Evolutionary conservation across 2,329 filamentous ascomycete species (phyloP), one percentile per base, ranked within the genome.

Genomic region (Colletotrichum theobromicola): DNA sequence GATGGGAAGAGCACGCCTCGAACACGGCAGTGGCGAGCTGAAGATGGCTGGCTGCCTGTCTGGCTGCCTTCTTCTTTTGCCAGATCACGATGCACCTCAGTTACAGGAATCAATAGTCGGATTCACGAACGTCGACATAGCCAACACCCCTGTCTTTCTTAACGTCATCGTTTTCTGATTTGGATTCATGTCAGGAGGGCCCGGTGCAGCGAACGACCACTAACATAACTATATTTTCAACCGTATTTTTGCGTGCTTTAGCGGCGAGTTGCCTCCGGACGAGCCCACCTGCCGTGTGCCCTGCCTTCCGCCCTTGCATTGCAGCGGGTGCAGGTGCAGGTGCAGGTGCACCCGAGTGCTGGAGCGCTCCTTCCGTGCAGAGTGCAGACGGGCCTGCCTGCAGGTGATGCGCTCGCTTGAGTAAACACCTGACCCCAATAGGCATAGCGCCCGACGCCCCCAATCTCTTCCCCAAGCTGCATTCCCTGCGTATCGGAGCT

Each of bases 391-490:
- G 42, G 42, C 42, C 6, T 50, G 42, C 42, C 57, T 34, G 67
- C 61, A 63, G 60, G 24, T 26, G 26, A 24, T 30, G 50, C 35
- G 32, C 70, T 70, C 60, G 66, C 32, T 62, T 73, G 37, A 26
- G 28, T 18, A 10, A 8, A n/a, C 26, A 9, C 35, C 30, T 72
- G 13, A 32, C 55, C 32, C 18, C 8, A 18, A 30, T 57, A n/a
- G 15, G 62, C 24, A 18, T 67, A 67, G 57, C 34, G 30, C 42
- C n/a, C 4, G 18, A 72, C 55, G 69, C 68, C 68, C 32, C 18
- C 18, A 75, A 72, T 72, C 68, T 70, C 67, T 53, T 26, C 67
- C 72, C 67, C 53, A 68, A 50, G 60, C 53, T 61, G n/a, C 60
- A 21, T 55, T 71, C 67, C 50, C 46, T 67, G 50, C 18, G 28